These are phyloP conservation scores for Aureobasidium vineae DNA, from an alignment of 2,329 filamentous ascomycete genomes.

Conservation along the genomic window DNA sequence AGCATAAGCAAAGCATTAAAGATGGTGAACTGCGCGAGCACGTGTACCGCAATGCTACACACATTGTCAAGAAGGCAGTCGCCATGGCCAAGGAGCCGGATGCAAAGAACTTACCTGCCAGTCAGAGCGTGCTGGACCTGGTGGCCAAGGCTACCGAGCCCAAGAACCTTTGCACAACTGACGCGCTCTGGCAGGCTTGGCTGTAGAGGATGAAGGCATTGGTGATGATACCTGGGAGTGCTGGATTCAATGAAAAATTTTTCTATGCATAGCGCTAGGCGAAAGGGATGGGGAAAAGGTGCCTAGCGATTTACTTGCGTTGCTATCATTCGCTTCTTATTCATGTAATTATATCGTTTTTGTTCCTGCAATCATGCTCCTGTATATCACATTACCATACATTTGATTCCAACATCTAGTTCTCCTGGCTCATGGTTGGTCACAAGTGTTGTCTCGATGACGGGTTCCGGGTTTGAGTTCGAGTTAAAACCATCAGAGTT, in stretches of 20 bases:
- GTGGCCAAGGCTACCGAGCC: conserved; percentile 93
- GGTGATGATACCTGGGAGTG: neutral
- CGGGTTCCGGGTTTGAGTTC: no score
- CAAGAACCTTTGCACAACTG: conserved; percentile 79
- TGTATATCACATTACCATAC: neutral
- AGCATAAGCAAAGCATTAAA: conserved; percentile 63
- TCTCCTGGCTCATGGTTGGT: no score
- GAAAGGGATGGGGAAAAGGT: conserved; percentile 7
- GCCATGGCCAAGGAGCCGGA: conserved; percentile 70
- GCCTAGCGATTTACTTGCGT: conserved; percentile 10
- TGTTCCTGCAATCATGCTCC: neutral
- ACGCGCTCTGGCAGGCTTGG: conserved; percentile 97
- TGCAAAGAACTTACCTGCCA: conserved; percentile 74
- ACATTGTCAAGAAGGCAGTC: conserved; percentile 86
- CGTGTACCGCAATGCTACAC: conserved; percentile 82
- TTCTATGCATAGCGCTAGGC: conserved; percentile 25
- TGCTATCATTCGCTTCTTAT: conserved; percentile 1
- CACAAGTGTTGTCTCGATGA: no score
- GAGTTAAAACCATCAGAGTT: no score
- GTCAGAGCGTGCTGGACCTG: conserved; percentile 94
- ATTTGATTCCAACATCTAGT: no score
- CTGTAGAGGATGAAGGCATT: conserved; percentile 45
- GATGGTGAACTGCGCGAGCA: conserved; percentile 72
- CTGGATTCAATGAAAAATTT: neutral
- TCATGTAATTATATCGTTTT: neutral